Base-by-base conservation (phyloP, 2,329 filamentous ascomycete species). In the Claviceps spartinae region DNA sequence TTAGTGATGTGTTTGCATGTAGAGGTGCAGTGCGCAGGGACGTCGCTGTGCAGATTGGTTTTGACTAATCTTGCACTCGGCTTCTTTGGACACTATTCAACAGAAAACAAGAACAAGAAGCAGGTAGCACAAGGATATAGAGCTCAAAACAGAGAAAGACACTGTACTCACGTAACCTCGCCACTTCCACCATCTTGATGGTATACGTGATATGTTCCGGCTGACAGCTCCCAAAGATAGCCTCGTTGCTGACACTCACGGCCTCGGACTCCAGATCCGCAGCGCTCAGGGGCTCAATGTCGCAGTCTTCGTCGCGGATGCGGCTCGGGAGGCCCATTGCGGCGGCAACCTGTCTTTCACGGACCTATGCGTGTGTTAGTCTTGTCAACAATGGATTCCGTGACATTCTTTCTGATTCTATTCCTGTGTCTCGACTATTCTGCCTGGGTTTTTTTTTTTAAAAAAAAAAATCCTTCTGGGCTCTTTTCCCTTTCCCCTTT, bases 131-230 rank as follows among this genome's bases (percentile, higher is more conserved):
- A 4, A 30, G 9, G 4, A 47, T 20, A 20, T 22, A 5, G n/a
- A 22, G 8, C 8, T 22, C 18, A 22, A 24, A 43, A 20, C 5
- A 43, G 40, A 24, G 38, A 16, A 5, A 14, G n/a, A 2, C n/a
- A 16, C 34, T 5, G 4, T 5, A 22, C 65, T 51, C 51, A 68
- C 66, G 62, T 30, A 69, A 52, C 26, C 59, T 59, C 3, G 65
- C 61, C 16, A 69, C 60, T 36, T 69, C 65, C 0, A 68, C 65
- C 67, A 69, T 69, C 49, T 68, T 69, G 40, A 67, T 63, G 0
- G 60, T 60, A 51, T 69, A 69, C 0, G 60, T 60, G 4, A 67
- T 58, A 48, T 69, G 67, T 42, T 69, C 64, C 3, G 61, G 52
- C 40, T 63, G 55, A 20, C 61, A 63, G 5, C 60, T 59, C 5